Conservation (phyloP, 2,329 filamentous ascomycete species). For the Thelonectria blattea region DNA sequence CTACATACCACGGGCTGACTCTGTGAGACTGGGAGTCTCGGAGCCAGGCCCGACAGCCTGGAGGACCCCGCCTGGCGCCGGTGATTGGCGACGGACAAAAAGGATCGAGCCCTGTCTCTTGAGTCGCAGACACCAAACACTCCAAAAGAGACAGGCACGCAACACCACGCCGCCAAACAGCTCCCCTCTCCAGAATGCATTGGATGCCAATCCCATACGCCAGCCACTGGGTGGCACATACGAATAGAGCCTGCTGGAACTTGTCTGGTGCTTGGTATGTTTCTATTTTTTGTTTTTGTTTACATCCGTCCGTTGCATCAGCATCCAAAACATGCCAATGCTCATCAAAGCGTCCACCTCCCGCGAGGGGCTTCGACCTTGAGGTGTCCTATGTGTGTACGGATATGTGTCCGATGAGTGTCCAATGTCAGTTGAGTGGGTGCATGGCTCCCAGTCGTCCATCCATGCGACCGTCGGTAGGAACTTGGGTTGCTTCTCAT, state of each 20-base stretch:
- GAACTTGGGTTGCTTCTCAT: not conserved
- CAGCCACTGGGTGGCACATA: conserved; percentile 15
- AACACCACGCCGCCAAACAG: no score
- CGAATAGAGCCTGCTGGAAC: not conserved
- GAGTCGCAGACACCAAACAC: not conserved
- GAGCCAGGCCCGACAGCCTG: conserved; percentile 7
- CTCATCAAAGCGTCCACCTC: not conserved
- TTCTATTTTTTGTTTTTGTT: not conserved
- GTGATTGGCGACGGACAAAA: conserved; percentile 1
- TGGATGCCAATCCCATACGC: conserved; percentile 15
- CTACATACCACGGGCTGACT: not conserved
- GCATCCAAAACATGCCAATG: conserved; percentile 1
- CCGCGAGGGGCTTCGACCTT: no score
- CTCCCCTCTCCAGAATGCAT: not conserved
- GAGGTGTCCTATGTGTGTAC: no score
- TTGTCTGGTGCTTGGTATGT: not conserved
- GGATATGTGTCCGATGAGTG: no score
- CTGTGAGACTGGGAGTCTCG: not conserved
- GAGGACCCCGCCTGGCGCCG: not conserved
- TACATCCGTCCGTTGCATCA: not conserved
- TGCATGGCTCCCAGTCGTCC: conserved; percentile 10
- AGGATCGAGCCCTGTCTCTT: conserved; percentile 11
- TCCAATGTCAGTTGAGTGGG: conserved; percentile 13
- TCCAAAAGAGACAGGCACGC: not conserved
- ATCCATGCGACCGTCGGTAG: not conserved